Base-by-base conservation (phyloP, 495 filamentous ascomycete species). In the Aspergillus nidulans region DNA sequence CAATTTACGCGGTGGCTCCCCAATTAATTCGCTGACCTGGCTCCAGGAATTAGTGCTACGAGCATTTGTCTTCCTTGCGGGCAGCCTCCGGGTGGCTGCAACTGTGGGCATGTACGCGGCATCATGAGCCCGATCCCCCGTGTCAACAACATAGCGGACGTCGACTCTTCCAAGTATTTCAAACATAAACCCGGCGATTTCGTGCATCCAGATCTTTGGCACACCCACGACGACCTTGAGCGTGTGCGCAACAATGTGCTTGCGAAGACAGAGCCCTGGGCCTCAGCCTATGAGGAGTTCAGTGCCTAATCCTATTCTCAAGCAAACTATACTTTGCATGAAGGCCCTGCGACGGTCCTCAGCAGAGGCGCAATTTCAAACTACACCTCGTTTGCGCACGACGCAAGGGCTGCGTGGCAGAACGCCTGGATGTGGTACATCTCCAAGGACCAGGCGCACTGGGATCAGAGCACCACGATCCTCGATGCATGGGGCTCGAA, bases 381-480 rank as follows among this genome's bases (percentile, higher is more conserved):
- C 40, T 71, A 71, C 46, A 63, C 63, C 2, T 58, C 62, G 1
- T 71, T 73, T 54, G 59, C 62, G 25, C 55, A 63, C 20, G 68
- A 73, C 45, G 58, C 57, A 0, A 53, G 66, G 21, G 68, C 69
- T 4, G 68, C 69, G n/a, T 72, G 55, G 28, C 69, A 72, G 39
- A 70, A 72, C 36, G 60, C 69, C 5, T 49, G 69, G 12, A 72
- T 72, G 69, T 72, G 69, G 69, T 69, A 72, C 41, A 72, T 74
- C 36, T 71, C 69, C 3, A 52, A 55, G 18, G 58, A 69, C 18
- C 57, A 67, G 26, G 52, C 49, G 13, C 65, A 72, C 45, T 70
- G 66, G 64, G 39, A 71, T 28, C 51, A 53, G 10, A 46, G 56
- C 5, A 64, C 68, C 9, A 63, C 60, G 3, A 74, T 72, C 39